A percentile compares a stretch with the other conserved stretches of the same genome.
Evolutionary conservation across 805 yeast species (phyloP).

Genomic region (Blastobotrys chiropterorum): DNA sequence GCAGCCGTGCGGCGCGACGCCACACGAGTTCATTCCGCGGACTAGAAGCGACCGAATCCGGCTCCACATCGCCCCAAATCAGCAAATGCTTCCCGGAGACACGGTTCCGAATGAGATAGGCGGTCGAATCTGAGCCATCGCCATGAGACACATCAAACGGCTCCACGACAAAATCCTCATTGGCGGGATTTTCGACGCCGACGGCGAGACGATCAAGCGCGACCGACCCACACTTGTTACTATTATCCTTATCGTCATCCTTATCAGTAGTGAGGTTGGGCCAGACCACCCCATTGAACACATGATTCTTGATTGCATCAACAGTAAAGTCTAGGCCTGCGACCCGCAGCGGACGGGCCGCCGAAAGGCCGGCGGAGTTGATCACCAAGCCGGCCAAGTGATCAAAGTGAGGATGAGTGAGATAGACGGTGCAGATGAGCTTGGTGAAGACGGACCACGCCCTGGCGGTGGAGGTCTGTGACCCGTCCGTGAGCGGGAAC

Average conservation of each 20-base stretch:
- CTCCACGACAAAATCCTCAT: conserved; percentile 4
- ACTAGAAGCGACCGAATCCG: conserved; percentile 45
- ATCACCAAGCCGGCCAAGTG: conserved; percentile 65
- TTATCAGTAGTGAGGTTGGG: conserved; percentile 51
- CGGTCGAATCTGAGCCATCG: conserved; percentile 43
- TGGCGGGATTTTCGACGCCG: not conserved
- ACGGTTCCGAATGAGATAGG: conserved; percentile 47
- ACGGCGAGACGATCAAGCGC: conserved; percentile 12
- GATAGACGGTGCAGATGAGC: conserved; percentile 28
- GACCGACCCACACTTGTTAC: no score
- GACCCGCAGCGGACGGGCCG: conserved; percentile 36
- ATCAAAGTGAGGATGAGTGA: conserved; percentile 83
- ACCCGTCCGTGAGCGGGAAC: not conserved
- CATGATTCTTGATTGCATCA: conserved; percentile 42
- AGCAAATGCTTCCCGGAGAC: conserved; percentile 38
- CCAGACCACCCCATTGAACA: conserved; percentile 78
- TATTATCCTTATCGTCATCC: conserved; percentile 7
- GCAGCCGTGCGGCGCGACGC: conserved; percentile 45
- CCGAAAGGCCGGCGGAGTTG: conserved; percentile 55
- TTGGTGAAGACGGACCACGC: conserved; percentile 26
- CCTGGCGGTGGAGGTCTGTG: conserved; percentile 5
- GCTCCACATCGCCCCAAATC: conserved; percentile 81
- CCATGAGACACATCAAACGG: conserved; percentile 27
- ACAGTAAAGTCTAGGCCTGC: conserved; percentile 52
- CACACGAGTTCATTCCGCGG: conserved; percentile 45